phyloP scores from a whole-genome alignment of 2,329 filamentous ascomycete genomes.

The Neopestalotiopsis sp. region DNA sequence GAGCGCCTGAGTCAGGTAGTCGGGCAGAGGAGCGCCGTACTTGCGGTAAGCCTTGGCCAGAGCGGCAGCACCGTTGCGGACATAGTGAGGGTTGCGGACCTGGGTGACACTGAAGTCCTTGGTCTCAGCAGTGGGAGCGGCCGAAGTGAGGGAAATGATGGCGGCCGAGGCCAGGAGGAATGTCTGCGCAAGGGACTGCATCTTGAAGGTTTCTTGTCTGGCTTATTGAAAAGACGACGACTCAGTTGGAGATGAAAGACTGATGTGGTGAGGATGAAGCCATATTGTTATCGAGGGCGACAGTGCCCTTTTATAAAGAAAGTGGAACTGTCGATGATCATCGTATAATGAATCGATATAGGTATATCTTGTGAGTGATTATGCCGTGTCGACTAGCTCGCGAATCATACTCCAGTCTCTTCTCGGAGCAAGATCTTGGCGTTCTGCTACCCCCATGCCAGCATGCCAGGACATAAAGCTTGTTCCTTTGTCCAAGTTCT shows the following conservation, averaged over 20 bases:
- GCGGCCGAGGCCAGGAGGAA: conserved; percentile 22
- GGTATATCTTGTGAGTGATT: not conserved
- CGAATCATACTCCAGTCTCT: not conserved
- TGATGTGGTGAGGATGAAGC: not conserved
- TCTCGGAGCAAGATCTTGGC: not conserved
- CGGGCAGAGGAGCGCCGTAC: conserved; percentile 39
- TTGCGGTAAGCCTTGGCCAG: conserved; percentile 44
- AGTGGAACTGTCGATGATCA: not conserved
- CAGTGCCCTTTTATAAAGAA: conserved; percentile 2
- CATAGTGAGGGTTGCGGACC: conserved; percentile 41
- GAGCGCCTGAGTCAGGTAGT: conserved; percentile 33
- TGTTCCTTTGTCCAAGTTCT: not conserved
- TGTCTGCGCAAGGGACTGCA: conserved; percentile 22
- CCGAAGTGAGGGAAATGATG: conserved; percentile 18
- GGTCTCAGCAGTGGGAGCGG: conserved; percentile 16
- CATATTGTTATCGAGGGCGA: not conserved
- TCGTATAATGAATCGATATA: not conserved
- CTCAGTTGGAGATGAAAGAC: conserved; percentile 5
- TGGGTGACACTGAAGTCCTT: conserved; percentile 39
- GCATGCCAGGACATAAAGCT: not conserved
- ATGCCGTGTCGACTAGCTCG: not conserved
- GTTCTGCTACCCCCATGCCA: not conserved
- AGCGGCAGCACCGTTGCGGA: conserved; percentile 38
- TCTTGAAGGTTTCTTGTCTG: conserved; percentile 17
- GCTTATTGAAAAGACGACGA: not conserved